Conservation (phyloP, 768 basidiomycete species). For the Inosperma sp. region DNA sequence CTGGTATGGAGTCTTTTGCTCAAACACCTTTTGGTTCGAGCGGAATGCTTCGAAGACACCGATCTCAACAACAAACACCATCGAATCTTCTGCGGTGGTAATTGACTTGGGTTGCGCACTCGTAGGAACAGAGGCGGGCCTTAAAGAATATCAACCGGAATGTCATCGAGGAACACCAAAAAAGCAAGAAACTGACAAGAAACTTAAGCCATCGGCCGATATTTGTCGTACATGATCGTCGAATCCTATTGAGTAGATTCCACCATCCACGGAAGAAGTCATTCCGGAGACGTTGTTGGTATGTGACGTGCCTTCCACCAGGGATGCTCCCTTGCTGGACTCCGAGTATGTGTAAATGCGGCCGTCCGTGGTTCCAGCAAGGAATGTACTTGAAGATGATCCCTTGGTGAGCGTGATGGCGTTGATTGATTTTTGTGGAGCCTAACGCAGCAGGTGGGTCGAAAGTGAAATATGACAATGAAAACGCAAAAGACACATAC, state of each 20-base stretch:
- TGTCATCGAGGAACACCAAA: background rate
- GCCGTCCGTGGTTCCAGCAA: constrained; percentile 79
- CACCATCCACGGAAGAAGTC: constrained; percentile 39
- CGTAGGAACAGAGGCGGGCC: constrained; percentile 49
- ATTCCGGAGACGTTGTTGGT: constrained; percentile 65
- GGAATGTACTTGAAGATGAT: constrained; percentile 52
- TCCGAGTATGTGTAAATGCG: constrained; percentile 63
- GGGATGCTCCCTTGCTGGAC: constrained; percentile 39
- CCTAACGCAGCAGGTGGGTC: constrained; percentile 39
- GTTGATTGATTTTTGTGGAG: constrained; percentile 78
- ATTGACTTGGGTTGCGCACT: constrained; percentile 64
- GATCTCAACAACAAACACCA: constrained; percentile 61
- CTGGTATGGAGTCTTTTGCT: constrained; percentile 45
- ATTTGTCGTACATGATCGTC: constrained; percentile 79
- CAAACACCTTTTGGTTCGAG: constrained; percentile 62
- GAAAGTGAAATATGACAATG: background rate
- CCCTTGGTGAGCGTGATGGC: constrained; percentile 40
- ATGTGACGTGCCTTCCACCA: constrained; percentile 63
- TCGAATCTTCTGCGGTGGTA: constrained; percentile 53
- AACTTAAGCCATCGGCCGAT: constrained; percentile 37
- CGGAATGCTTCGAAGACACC: constrained; percentile 61
- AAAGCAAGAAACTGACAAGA: constrained; percentile 39
- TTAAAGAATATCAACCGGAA: constrained; percentile 24
- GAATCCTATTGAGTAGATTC: constrained; percentile 66
- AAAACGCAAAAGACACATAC: constrained; percentile 35